These are phyloP conservation scores for Trichomonas tenax DNA, from an alignment of 208 protist genomes.

Conservation along the genomic window DNA sequence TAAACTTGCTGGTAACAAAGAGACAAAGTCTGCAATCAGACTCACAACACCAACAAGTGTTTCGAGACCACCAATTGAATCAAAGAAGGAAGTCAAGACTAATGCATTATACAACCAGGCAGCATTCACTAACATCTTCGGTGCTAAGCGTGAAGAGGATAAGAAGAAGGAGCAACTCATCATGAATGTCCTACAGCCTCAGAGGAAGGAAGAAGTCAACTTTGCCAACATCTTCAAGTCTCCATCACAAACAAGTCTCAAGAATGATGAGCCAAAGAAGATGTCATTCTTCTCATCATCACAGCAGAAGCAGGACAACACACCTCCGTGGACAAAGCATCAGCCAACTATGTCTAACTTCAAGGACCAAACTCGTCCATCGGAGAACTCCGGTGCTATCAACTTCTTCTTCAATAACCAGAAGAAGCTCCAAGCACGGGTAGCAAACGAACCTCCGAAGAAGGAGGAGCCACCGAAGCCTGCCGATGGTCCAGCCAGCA, in stretches of 20 bases:
- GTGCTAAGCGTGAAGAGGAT: not conserved
- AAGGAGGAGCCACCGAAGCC: not conserved
- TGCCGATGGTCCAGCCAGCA: not conserved
- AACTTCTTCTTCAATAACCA: not conserved
- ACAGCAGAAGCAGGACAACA: not conserved
- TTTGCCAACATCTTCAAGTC: not conserved
- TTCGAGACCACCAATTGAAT: not conserved
- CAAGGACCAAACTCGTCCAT: not conserved
- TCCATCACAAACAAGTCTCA: not conserved
- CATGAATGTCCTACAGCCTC: not conserved
- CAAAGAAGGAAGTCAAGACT: not conserved
- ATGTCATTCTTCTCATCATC: not conserved
- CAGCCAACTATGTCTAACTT: not conserved
- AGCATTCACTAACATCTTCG: not conserved
- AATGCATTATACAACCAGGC: not conserved
- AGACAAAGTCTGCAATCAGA: not conserved
- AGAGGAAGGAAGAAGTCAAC: not conserved
- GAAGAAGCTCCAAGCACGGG: not conserved
- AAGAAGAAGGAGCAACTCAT: not conserved
- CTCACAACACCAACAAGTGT: not conserved
- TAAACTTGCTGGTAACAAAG: not conserved
- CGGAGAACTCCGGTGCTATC: not conserved
- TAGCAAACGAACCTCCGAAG: not conserved
- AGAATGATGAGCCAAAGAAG: not conserved
- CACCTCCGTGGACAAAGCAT: not conserved